Conservation (phyloP, 345 rosid genomes). For the Eucalyptus marginata region DNA sequence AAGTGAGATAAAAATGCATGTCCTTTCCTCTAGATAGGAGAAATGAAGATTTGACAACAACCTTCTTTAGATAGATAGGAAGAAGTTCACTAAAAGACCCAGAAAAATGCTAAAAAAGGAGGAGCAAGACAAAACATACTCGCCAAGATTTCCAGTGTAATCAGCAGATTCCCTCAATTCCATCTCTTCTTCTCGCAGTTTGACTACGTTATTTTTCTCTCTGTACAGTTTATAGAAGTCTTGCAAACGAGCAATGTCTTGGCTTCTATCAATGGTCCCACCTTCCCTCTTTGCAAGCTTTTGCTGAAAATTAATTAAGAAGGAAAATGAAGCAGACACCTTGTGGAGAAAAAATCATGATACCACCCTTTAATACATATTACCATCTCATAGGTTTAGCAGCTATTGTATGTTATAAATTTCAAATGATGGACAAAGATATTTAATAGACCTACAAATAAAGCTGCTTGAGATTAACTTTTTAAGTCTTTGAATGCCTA, state of each 20-base stretch:
- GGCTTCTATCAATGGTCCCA: constrained; percentile 84
- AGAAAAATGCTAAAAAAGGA: not conserved
- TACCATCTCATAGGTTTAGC: not conserved
- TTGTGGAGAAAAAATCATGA: not conserved
- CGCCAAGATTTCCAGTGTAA: constrained; percentile 55
- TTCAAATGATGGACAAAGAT: not conserved
- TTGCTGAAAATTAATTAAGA: constrained; percentile 53
- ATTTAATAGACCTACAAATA: not conserved
- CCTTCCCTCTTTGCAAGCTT: constrained; percentile 88
- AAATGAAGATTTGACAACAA: not conserved
- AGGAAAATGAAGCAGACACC: not conserved
- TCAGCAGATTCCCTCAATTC: constrained; percentile 67
- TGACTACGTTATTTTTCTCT: constrained; percentile 68
- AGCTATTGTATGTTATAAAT: not conserved
- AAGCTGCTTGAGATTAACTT: not conserved
- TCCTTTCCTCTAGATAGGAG: not conserved
- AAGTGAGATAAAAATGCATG: not conserved
- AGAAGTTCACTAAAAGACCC: not conserved
- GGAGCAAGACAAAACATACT: constrained; percentile 36
- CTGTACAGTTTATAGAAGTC: constrained; percentile 83
- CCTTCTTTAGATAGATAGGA: not conserved
- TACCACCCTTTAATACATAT: not conserved
- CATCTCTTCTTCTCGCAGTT: constrained; percentile 71
- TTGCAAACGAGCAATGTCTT: constrained; percentile 64
- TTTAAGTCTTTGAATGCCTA: not conserved